Base-by-base conservation (phyloP, 192 early-diverging fungal genomes). In the Coemansia sp. region DNA sequence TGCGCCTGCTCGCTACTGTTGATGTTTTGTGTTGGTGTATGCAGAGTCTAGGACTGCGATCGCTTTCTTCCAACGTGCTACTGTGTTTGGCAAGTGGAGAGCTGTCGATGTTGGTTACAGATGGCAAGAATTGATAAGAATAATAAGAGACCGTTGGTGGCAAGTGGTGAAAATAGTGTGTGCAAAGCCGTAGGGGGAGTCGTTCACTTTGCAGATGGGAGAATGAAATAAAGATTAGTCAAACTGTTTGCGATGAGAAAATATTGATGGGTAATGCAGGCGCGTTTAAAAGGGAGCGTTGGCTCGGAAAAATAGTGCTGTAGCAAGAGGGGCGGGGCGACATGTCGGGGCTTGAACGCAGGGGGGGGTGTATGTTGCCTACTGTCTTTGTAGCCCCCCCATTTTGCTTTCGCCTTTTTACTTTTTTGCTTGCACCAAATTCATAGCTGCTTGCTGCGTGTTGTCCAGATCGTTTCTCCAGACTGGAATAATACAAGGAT, bases 251-350 rank as follows among this genome's bases (percentile, higher is more conserved):
- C 59, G 52, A 61, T 75, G 40, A 61, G 38, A 75, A 75, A n/a
- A n/a, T n/a, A 75, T 76, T 67, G 68, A 67, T 66, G 68, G 74
- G 74, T 65, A 69, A 76, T 76, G 74, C 74, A 76, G 68, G 74
- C 74, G 58, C 54, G 74, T 70, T 76, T 76, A 70, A 76, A 76
- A 76, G 67, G 67, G 62, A 76, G 67, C 45, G 59, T 19, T 66
- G 64, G 61, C 74, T 70, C 74, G 67, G 74, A 76, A 69, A 63
- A 64, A 76, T 64, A 76, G 55, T 50, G 52, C 52, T 33, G 30
- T 31, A 54, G 52, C 17, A 54, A 54, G 52, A 54, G 52, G 28
- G 52, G 52, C 33, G 52, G 52, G 52, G 52, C 11, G 29, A 11
- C 15, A 28, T 33, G 14, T 19, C 29, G 52, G 52, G 52, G 52